These are phyloP conservation scores for Dioscorea cayenensis DNA, from an alignment of 116 monocot genomes.

Conservation along the genomic window DNA sequence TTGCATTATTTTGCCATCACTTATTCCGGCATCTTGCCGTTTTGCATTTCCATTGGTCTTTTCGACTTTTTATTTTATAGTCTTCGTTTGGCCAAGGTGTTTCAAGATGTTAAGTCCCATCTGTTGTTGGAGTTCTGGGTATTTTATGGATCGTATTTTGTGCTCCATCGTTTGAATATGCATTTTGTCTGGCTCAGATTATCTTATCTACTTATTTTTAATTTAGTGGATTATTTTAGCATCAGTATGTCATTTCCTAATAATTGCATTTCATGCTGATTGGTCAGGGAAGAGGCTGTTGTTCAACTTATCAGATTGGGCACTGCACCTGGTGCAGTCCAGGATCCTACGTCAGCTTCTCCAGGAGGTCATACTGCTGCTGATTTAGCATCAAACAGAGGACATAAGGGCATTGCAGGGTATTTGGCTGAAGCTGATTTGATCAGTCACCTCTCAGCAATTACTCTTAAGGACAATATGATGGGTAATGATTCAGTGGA, in stretches of 20 bases:
- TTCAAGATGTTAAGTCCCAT: too few species aligned
- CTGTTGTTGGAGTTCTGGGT: too few species aligned
- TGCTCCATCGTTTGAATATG: too few species aligned
- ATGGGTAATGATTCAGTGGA: conserved; percentile 23
- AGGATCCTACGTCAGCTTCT: conserved; percentile 55
- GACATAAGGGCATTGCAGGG: conserved; percentile 76
- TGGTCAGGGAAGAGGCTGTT: conserved; percentile 55
- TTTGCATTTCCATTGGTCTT: too few species aligned
- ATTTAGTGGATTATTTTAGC: background rate
- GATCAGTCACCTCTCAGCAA: conserved; percentile 40
- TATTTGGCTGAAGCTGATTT: conserved; percentile 71
- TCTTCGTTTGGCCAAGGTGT: too few species aligned
- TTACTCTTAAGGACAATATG: conserved; percentile 24
- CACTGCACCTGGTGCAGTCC: conserved; percentile 54
- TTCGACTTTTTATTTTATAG: too few species aligned
- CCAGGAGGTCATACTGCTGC: conserved; percentile 61
- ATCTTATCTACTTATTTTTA: too few species aligned
- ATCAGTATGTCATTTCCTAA: background rate
- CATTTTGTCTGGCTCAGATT: too few species aligned
- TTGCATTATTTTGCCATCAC: too few species aligned
- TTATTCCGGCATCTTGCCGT: too few species aligned
- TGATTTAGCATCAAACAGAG: conserved; percentile 62
- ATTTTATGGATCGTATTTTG: too few species aligned
- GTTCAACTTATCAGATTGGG: conserved; percentile 45
- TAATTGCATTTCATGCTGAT: background rate